Base-by-base conservation (phyloP, 2,329 filamentous ascomycete genomes). In the Uncinocarpus reesii region DNA sequence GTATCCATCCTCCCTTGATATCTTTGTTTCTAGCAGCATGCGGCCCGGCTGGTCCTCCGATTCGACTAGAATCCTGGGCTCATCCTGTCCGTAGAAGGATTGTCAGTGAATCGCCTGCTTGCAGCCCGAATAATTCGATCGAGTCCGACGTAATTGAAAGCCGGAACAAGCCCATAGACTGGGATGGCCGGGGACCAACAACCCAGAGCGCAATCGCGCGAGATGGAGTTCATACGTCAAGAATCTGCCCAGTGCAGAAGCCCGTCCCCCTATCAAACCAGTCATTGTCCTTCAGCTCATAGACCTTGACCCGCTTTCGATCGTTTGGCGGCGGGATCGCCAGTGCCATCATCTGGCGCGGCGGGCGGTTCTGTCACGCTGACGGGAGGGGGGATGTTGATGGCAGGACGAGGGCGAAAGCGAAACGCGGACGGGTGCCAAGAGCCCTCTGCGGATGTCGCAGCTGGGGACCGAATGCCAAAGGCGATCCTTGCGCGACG, bases 231-330 rank as follows among this genome's bases (percentile, higher is more conserved):
- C 84, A 66, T 78, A 92, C 85, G 65, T 81, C 77, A 55, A 82
- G 70, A 55, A 84, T 78, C 55, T 81, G 77, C 41, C 89, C 88
- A 52, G 80, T 86, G 67, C 92, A 96, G 68, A 95, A 95, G 54
- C 92, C 92, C 41, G 92, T 98, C 55, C 92, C 92, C 62, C 90
- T 79, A 71, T 98, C 92, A 65, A 90, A 95, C 92, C 92, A 98
- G 79, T 96, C 92, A 76, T 94, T 95, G 71, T 95, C 88, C 67
- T 86, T 87, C 61, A 98, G 78, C 74, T 96, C 92, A 69, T 98
- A 98, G 65, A 98, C 92, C 76, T 98, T 98, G 69, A 96, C 92
- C 76, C 92, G 64, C 61, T 72, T 73, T 60, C 69, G 71, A 64
- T 71, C 71, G 62, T 70, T 69, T 59, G 69, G 63, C 57, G 68